phyloP scores from a whole-genome alignment of 148 eudicot genomes.

The Vaccinium darrowii region DNA sequence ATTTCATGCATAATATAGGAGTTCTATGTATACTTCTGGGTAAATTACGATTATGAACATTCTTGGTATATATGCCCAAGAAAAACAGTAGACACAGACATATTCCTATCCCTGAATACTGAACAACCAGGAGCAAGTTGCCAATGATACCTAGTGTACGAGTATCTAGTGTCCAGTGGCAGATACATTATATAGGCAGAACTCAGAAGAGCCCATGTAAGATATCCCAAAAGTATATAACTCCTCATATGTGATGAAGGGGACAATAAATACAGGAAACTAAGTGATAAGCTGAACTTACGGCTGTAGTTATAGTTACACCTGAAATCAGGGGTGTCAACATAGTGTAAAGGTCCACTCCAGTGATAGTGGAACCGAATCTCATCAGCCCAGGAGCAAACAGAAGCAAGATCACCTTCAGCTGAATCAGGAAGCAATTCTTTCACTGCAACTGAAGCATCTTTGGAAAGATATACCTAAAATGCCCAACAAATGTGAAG shows the following conservation, averaged over 20 bases:
- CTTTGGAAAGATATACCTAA: conserved; percentile 76
- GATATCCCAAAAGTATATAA: not conserved
- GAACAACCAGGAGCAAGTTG: not conserved
- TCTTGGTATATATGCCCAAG: not conserved
- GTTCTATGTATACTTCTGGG: not conserved
- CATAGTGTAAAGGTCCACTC: conserved; percentile 81
- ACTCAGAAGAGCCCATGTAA: not conserved
- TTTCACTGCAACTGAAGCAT: conserved; percentile 64
- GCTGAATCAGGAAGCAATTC: conserved; percentile 73
- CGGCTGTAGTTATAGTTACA: conserved; percentile 79
- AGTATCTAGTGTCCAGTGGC: not conserved
- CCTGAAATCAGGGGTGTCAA: conserved; percentile 93
- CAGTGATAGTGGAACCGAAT: conserved; percentile 67
- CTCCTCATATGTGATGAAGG: not conserved
- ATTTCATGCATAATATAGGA: not conserved
- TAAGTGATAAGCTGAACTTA: conserved; percentile 37
- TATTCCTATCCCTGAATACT: not conserved
- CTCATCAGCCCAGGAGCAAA: conserved; percentile 92
- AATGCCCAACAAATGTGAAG: conserved; percentile 11
- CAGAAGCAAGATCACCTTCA: conserved; percentile 79
- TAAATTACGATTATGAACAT: not conserved
- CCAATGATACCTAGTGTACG: not conserved
- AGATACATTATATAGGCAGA: not conserved
- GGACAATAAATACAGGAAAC: not conserved
- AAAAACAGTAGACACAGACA: not conserved